Conservation (phyloP, 2,329 filamentous ascomycete species). For the Fusarium cyanostomum region DNA sequence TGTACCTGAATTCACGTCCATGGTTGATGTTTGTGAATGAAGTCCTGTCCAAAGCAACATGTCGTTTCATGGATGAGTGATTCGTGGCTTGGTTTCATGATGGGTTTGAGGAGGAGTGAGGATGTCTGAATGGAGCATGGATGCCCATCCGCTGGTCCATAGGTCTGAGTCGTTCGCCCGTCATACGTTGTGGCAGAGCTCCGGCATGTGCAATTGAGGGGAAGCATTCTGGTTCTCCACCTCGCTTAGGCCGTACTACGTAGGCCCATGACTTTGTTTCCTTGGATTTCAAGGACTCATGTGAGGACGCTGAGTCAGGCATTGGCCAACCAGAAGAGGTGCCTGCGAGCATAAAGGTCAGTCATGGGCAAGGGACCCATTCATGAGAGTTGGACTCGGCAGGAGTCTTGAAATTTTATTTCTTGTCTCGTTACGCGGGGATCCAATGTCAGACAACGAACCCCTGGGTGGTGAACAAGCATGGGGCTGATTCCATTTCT, state of each 20-base stretch:
- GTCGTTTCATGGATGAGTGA: neutral
- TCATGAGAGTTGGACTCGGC: neutral
- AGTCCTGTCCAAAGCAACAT: neutral
- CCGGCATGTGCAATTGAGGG: slow-evolving; percentile 8
- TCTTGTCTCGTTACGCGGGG: neutral
- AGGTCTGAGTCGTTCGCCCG: neutral
- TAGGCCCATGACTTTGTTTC: slow-evolving; percentile 1
- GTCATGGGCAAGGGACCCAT: neutral
- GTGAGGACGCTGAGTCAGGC: neutral
- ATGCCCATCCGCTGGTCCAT: neutral
- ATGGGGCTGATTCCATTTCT: neutral
- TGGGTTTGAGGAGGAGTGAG: neutral
- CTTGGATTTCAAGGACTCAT: neutral
- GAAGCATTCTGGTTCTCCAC: slow-evolving; percentile 5
- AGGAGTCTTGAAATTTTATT: neutral
- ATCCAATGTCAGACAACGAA: neutral
- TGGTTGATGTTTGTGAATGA: slow-evolving; percentile 30
- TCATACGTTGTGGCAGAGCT: slow-evolving; percentile 1
- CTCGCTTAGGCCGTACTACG: neutral
- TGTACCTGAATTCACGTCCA: slow-evolving; percentile 44
- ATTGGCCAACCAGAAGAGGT: slow-evolving; percentile 23
- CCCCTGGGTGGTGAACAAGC: neutral
- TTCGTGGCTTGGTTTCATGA: neutral
- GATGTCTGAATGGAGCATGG: neutral
- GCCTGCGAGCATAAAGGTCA: neutral